These are phyloP conservation scores for Entonaema liquescens DNA, from an alignment of 495 filamentous ascomycete species.

Conservation along the genomic window DNA sequence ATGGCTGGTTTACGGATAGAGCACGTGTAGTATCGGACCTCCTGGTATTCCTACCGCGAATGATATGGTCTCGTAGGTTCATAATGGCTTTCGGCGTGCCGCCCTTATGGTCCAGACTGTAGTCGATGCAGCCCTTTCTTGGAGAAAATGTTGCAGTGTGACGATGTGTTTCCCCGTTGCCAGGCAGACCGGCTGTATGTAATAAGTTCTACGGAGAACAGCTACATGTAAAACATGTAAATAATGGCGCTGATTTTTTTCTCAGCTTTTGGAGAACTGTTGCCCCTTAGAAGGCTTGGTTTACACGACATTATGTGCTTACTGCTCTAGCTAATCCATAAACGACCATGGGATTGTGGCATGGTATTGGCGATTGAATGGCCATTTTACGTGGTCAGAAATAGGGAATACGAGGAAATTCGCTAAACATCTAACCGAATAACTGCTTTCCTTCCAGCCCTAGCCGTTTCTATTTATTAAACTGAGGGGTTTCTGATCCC, in stretches of 20 bases:
- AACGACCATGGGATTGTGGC: constrained; percentile 8
- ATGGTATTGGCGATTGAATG: not conserved
- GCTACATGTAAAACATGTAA: not conserved
- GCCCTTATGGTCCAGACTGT: constrained; percentile 42
- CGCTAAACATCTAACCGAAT: not conserved
- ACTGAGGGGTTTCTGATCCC: constrained; percentile 6
- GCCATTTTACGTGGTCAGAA: constrained; percentile 4
- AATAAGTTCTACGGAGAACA: not conserved
- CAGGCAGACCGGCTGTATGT: constrained; percentile 12
- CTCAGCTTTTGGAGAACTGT: constrained; percentile 8
- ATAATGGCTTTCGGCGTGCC: constrained; percentile 28
- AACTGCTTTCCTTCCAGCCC: constrained; percentile 8
- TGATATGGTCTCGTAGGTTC: constrained; percentile 38
- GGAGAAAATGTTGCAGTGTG: constrained; percentile 31
- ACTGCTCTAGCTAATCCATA: constrained; percentile 18
- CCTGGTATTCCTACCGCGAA: constrained; percentile 22
- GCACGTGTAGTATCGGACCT: constrained; percentile 33
- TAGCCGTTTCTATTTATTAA: constrained; percentile 6
- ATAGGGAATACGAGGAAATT: constrained; percentile 3
- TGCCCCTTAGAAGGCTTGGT: constrained; percentile 8
- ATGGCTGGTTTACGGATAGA: constrained; percentile 20
- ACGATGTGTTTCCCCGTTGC: constrained; percentile 18
- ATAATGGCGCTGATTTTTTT: constrained; percentile 14
- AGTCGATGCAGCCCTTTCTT: constrained; percentile 37
- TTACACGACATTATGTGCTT: constrained; percentile 31